These are phyloP conservation scores for Claviceps monticola DNA, from an alignment of 2,329 filamentous ascomycete species.

Conservation along the genomic window DNA sequence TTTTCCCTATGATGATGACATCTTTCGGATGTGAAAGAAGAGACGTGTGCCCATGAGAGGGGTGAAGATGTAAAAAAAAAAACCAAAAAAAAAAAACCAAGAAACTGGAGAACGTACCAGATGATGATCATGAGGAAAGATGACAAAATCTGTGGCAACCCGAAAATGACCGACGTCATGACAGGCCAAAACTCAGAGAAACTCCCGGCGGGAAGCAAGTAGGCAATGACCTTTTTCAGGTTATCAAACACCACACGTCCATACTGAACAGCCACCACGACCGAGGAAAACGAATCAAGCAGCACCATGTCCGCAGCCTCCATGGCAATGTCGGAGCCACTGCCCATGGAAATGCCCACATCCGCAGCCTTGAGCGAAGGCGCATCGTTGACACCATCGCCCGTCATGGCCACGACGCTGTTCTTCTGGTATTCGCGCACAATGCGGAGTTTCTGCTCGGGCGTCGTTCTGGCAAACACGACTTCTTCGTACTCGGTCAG, in stretches of 20 bases:
- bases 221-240: slow-evolving; percentile 57
- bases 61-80: neutral
- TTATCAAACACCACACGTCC: slow-evolving; percentile 70
- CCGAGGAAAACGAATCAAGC: slow-evolving; percentile 57
- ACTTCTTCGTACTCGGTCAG: slow-evolving; percentile 55
- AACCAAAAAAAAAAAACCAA: neutral
- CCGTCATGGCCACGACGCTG: slow-evolving; percentile 68
- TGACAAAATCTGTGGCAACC: slow-evolving; percentile 58
- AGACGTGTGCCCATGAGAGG: too few relatives aligned
- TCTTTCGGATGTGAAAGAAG: too few relatives aligned
- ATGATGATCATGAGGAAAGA: slow-evolving; percentile 61
- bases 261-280: slow-evolving; percentile 59
- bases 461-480: slow-evolving; percentile 61
- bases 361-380: slow-evolving; percentile 70
- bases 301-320: slow-evolving; percentile 73
- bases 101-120: slow-evolving; percentile 24
- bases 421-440: slow-evolving; percentile 58
- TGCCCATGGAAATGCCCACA: slow-evolving; percentile 69
- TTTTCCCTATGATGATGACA: too few relatives aligned
- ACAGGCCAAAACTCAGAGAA: slow-evolving; percentile 68
- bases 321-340: slow-evolving; percentile 71
- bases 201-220: slow-evolving; percentile 58
- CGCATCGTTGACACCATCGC: slow-evolving; percentile 78
- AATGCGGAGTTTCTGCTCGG: slow-evolving; percentile 67
- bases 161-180: slow-evolving; percentile 57